Base-by-base conservation (phyloP, 2,329 filamentous ascomycete genomes). In the Aspergillus sergii region DNA sequence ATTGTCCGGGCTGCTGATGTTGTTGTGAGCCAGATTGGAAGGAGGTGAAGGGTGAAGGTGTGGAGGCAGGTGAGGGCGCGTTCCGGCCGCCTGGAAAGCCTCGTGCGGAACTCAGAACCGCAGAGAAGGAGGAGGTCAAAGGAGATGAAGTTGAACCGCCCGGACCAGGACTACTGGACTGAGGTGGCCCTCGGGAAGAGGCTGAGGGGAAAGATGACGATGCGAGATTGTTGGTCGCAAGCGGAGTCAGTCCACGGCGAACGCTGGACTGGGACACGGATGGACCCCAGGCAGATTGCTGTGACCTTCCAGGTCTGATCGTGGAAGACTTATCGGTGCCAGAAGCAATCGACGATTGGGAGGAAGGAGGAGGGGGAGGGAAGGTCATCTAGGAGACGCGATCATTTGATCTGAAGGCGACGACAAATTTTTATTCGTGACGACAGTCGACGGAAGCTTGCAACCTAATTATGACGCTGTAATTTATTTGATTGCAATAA, bases 261-360 rank as follows among this genome's bases (percentile, higher is more conserved):
- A 82, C 78, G 77, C 77, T 81, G 71, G 84, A 81, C 75, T 84
- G 83, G 75, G 83, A 83, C 76, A 80, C 79, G 74, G 83, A 80
- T 75, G 81, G 79, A 80, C 83, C 84, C 85, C 85, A 87, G 76
- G 83, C 80, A 77, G 83, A 82, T 80, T 84, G 82, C 80, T 85
- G 81, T 71, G 76, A 71, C 71, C 76, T 76, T 68, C 72, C 72
- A 71, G 79, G 72, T 69, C 79, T 78, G 73, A 75, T 75, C 73
- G 79, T 79, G 70, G 79, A 79, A 71, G 77, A 76, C 73, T 80
- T 81, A 75, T 81, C 79, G 72, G 79, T 78, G 79, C 79, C 80
- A 77, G 81, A 81, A 81, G 79, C 79, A 80, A 81, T 82, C 78
- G 79, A 81, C 71, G 81, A 81, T 77, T 83, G 81, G 76, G 81